Evolutionary conservation across 129 eudicot genomes (phyloP).

Genomic region (Sambucus nigra): DNA sequence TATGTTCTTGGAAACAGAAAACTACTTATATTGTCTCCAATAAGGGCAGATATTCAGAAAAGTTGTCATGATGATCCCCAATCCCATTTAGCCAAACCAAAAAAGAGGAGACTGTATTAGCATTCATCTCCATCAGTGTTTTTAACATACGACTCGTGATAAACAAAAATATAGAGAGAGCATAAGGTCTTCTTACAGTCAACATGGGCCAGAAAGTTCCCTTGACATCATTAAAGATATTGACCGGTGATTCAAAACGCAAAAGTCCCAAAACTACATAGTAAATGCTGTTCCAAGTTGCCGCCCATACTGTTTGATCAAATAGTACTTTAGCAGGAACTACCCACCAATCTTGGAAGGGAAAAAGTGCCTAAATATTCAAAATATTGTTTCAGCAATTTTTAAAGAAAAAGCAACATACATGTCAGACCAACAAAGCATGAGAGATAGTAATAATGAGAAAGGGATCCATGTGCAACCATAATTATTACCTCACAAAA

Average conservation of each 20-base stretch:
- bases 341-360: conserved; percentile 93
- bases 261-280: conserved; percentile 58
- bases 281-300: conserved; percentile 92
- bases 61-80: too few species aligned
- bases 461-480: conserved; percentile 45
- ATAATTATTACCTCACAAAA: conserved; percentile 64
- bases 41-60: too few species aligned
- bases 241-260: conserved; percentile 73
- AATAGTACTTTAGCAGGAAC: conserved; percentile 80
- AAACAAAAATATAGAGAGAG: background rate
- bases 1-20: too few species aligned
- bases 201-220: conserved; percentile 82
- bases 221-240: conserved; percentile 51
- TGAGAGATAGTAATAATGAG: conserved; percentile 81
- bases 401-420: background rate
- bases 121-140: too few species aligned
- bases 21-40: too few species aligned
- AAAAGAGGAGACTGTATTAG: too few species aligned
- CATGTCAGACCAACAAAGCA: conserved; percentile 12
- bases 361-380: conserved; percentile 59
- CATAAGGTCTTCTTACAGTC: conserved; percentile 40
- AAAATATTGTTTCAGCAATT: background rate
- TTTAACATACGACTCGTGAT: too few species aligned
- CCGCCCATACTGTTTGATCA: conserved; percentile 91
- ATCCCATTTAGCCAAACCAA: too few species aligned